Conservation (phyloP, 768 basidiomycete genomes). For the Tremella yokohamensis region DNA sequence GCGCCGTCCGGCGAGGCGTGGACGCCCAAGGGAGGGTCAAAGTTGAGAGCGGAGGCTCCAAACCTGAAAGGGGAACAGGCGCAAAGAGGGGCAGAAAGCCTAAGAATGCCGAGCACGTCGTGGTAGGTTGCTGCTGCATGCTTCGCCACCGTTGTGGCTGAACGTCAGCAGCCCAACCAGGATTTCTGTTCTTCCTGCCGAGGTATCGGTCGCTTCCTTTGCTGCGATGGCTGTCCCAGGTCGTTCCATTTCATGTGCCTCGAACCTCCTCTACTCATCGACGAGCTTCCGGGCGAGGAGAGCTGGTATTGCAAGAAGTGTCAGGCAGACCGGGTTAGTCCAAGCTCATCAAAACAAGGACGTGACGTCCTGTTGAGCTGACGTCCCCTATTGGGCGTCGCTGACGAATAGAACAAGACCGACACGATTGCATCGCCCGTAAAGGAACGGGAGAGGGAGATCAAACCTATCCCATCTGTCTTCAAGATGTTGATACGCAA, state of each 20-base stretch:
- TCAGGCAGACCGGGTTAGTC: conserved; percentile 59
- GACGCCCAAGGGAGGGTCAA: conserved; percentile 38
- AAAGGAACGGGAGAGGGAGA: conserved; percentile 20
- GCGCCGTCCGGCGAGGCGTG: conserved; percentile 31
- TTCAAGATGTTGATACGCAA: conserved; percentile 64
- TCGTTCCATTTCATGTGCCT: conserved; percentile 97
- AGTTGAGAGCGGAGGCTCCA: conserved; percentile 30
- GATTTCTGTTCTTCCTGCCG: conserved; percentile 54
- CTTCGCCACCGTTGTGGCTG: neutral
- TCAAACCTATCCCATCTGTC: conserved; percentile 36
- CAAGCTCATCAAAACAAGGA: conserved; percentile 54
- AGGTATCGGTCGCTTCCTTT: conserved; percentile 72
- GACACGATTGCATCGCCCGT: conserved; percentile 57
- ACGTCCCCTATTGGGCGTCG: no score
- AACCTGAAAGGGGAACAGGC: no score
- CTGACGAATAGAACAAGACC: neutral
- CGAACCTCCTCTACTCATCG: conserved; percentile 85
- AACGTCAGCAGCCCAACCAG: conserved; percentile 51
- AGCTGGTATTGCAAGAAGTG: conserved; percentile 54
- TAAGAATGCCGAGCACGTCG: conserved; percentile 24
- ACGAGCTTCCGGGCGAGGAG: conserved; percentile 71
- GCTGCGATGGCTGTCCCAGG: conserved; percentile 94
- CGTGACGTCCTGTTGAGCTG: no score
- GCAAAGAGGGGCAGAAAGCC: conserved; percentile 23
- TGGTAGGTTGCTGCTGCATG: conserved; percentile 7